These are phyloP conservation scores for Diaporthe sp. DNA, from an alignment of 2,329 filamentous ascomycete species.

Conservation along the genomic window DNA sequence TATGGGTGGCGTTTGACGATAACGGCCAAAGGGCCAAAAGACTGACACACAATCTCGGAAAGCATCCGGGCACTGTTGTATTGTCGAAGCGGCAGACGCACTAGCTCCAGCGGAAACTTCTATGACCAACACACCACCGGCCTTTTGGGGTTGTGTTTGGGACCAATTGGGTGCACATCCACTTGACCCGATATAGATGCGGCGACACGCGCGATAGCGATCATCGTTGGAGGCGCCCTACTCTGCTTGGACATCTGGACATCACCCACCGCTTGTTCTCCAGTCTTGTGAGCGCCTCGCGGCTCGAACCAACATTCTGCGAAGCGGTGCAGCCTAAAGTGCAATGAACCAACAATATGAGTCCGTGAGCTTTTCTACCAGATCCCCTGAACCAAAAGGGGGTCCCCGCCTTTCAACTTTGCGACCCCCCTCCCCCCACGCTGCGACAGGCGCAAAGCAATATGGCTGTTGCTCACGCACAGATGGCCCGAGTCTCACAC, in stretches of 20 bases:
- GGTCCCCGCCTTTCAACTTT: not conserved
- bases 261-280: slow-evolving; percentile 14
- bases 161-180: slow-evolving; percentile 19
- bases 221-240: slow-evolving; percentile 4
- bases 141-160: not conserved
- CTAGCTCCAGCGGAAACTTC: slow-evolving; percentile 20
- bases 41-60: slow-evolving; percentile 24
- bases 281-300: not conserved
- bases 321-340: not conserved
- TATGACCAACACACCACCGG: slow-evolving; percentile 11
- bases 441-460: not conserved
- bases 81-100: slow-evolving; percentile 23
- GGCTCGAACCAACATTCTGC: not conserved
- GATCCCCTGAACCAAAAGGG: not conserved
- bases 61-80: slow-evolving; percentile 25
- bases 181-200: slow-evolving; percentile 23
- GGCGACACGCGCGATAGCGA: slow-evolving; percentile 20
- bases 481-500: slow-evolving; percentile 25
- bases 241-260: slow-evolving; percentile 19
- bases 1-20: slow-evolving; percentile 14
- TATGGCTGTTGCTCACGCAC: slow-evolving; percentile 13
- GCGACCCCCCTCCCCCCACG: not conserved
- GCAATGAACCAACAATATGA: not conserved
- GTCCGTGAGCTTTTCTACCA: not conserved
- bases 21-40: not conserved